Percentiles rank a stretch among this genome's conserved stretches.
phyloP scores from a whole-genome alignment of 306 rosid species.

The Glycyrrhiza uralensis region DNA sequence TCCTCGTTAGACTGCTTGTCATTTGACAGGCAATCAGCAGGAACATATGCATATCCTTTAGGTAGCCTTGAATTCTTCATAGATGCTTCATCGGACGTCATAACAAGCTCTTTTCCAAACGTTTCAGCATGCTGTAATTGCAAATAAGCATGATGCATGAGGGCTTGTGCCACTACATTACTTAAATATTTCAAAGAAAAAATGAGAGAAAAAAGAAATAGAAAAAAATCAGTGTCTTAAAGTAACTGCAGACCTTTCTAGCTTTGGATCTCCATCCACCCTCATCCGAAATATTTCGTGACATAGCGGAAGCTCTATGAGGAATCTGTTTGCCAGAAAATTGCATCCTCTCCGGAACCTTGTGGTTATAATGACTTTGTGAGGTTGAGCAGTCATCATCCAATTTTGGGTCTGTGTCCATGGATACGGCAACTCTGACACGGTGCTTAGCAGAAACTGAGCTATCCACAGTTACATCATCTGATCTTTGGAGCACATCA shows the following conservation, averaged over 20 bases:
- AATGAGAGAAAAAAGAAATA: neutral
- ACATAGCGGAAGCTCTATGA: slow-evolving; percentile 46
- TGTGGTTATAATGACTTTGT: slow-evolving; percentile 52
- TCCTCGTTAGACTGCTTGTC: slow-evolving; percentile 76
- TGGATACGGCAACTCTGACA: slow-evolving; percentile 52
- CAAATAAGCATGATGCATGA: slow-evolving; percentile 28
- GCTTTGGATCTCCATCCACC: slow-evolving; percentile 76
- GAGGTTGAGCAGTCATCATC: slow-evolving; percentile 88
- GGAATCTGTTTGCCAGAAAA: slow-evolving; percentile 95
- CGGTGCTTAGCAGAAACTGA: slow-evolving; percentile 59
- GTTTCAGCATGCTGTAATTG: slow-evolving; percentile 67
- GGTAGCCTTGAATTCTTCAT: slow-evolving; percentile 87
- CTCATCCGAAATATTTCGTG: slow-evolving; percentile 54
- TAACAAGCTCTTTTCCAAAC: slow-evolving; percentile 84
- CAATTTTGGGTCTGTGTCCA: slow-evolving; percentile 69
- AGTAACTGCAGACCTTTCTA: slow-evolving; percentile 56
- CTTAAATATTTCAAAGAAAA: neutral
- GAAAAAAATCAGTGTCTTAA: neutral
- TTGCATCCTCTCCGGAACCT: slow-evolving; percentile 49
- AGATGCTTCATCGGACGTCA: slow-evolving; percentile 98
- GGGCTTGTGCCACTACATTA: slow-evolving; percentile 8
- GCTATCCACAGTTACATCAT: slow-evolving; percentile 90
- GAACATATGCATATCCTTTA: slow-evolving; percentile 94
- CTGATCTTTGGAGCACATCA: slow-evolving; percentile 87
- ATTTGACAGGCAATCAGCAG: slow-evolving; percentile 82